phyloP scores from a whole-genome alignment of 306 rosid genomes.

The Castanopsis chinensis region DNA sequence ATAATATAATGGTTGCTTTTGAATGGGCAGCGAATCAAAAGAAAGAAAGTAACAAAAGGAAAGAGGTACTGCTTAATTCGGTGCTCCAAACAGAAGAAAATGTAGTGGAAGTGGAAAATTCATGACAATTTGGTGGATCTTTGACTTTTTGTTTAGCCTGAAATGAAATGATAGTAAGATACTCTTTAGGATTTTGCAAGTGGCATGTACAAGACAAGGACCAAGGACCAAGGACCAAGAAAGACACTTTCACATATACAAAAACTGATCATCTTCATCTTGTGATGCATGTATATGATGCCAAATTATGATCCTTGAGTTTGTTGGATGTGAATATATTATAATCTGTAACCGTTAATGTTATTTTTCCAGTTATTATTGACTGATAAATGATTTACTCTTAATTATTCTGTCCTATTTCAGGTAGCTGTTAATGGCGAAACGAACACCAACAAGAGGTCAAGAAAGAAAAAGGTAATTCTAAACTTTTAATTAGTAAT shows the following conservation, averaged over 20 bases:
- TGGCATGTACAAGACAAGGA: neutral
- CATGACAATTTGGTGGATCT: neutral
- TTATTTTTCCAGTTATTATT: too few relatives aligned
- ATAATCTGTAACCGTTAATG: too few relatives aligned
- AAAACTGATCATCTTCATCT: neutral
- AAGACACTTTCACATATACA: neutral
- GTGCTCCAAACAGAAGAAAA: too few relatives aligned
- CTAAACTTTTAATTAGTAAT: neutral
- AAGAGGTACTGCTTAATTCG: too few relatives aligned
- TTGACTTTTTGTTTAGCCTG: neutral
- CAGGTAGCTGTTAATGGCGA: slow-evolving; percentile 47
- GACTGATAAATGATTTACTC: too few relatives aligned
- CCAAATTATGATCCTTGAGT: neutral
- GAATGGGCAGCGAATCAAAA: neutral
- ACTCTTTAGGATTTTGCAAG: neutral
- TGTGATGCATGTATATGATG: too few relatives aligned
- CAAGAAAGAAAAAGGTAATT: slow-evolving; percentile 69
- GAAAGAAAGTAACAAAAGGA: too few relatives aligned
- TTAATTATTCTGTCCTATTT: neutral
- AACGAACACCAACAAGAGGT: slow-evolving; percentile 40
- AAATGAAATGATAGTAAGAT: neutral
- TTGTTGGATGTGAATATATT: neutral
- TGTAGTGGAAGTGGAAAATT: neutral
- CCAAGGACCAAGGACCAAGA: too few relatives aligned
- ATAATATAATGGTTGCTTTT: neutral